Conservation (phyloP, 169 alveolate species). For the Plasmodium coatneyi region DNA sequence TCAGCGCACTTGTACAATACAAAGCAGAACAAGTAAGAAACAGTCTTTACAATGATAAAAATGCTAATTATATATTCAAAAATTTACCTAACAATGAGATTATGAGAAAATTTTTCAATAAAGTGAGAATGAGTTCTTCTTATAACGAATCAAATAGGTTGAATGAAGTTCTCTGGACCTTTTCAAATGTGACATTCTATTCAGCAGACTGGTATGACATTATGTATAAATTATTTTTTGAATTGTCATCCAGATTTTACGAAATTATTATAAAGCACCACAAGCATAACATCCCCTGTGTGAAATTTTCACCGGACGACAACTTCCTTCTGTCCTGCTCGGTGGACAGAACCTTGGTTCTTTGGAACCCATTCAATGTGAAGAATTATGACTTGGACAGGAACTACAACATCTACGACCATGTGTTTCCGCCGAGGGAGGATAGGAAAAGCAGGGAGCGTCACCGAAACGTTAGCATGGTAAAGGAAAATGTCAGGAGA, state of each 20-base stretch:
- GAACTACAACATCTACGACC: slow-evolving; percentile 45
- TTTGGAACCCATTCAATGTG: slow-evolving; percentile 52
- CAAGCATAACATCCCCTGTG: slow-evolving; percentile 60
- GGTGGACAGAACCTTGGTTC: slow-evolving; percentile 47
- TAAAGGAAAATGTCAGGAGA: background rate
- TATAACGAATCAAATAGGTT: background rate
- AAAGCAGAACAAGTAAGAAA: slow-evolving; percentile 38
- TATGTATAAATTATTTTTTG: slow-evolving; percentile 42
- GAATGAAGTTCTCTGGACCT: slow-evolving; percentile 43
- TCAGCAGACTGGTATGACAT: slow-evolving; percentile 75
- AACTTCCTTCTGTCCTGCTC: slow-evolving; percentile 66
- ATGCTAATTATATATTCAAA: slow-evolving; percentile 1
- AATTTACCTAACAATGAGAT: background rate
- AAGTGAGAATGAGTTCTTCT: background rate
- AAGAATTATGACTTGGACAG: slow-evolving; percentile 31
- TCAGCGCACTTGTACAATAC: slow-evolving; percentile 55
- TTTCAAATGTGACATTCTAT: slow-evolving; percentile 55
- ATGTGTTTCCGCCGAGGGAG: slow-evolving; percentile 16
- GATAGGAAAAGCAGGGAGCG: background rate
- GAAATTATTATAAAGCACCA: slow-evolving; percentile 45
- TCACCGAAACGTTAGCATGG: background rate
- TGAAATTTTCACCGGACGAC: slow-evolving; percentile 71
- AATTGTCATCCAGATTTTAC: slow-evolving; percentile 50
- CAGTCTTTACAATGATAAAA: slow-evolving; percentile 26
- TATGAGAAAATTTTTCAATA: slow-evolving; percentile 6